Conservation (phyloP, 2,329 filamentous ascomycete species). For the Endothia cerciana region DNA sequence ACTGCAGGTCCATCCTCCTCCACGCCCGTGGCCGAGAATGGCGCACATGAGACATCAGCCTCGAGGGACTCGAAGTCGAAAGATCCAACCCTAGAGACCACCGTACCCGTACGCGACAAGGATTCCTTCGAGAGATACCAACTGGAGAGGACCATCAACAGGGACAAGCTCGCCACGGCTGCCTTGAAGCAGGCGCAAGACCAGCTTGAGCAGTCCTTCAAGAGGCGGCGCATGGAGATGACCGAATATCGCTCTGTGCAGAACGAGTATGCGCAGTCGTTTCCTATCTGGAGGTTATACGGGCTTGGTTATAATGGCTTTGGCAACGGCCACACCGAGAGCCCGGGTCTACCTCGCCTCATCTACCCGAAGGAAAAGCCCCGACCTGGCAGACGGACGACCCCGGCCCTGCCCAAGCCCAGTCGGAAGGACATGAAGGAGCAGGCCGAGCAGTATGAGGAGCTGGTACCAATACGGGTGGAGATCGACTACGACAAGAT, state of each 20-base stretch:
- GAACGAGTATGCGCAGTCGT: conserved; percentile 58
- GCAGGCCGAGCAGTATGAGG: conserved; percentile 89
- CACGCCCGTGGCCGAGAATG: conserved; percentile 37
- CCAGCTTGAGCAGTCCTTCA: conserved; percentile 60
- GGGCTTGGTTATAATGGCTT: conserved; percentile 84
- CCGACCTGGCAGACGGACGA: conserved; percentile 76
- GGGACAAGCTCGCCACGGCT: conserved; percentile 58
- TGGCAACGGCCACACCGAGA: conserved; percentile 83
- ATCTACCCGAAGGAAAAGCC: conserved; percentile 80
- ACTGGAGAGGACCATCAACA: conserved; percentile 58
- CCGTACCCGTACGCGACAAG: conserved; percentile 52
- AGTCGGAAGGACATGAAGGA: conserved; percentile 78
- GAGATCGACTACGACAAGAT: conserved; percentile 97
- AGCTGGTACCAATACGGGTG: conserved; percentile 86
- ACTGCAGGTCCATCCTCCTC: conserved; percentile 36
- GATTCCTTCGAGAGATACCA: conserved; percentile 58
- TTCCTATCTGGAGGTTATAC: conserved; percentile 62
- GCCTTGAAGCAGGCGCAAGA: conserved; percentile 56
- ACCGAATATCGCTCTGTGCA: conserved; percentile 70
- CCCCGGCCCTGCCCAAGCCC: conserved; percentile 69
- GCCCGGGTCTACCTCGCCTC: conserved; percentile 67
- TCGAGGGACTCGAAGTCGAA: conserved; percentile 34
- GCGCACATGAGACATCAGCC: conserved; percentile 27
- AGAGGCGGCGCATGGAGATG: conserved; percentile 67
- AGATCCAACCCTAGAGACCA: conserved; percentile 31